Evolutionary conservation across 495 filamentous ascomycete species (phyloP).

Genomic region (Platismatia glauca): DNA sequence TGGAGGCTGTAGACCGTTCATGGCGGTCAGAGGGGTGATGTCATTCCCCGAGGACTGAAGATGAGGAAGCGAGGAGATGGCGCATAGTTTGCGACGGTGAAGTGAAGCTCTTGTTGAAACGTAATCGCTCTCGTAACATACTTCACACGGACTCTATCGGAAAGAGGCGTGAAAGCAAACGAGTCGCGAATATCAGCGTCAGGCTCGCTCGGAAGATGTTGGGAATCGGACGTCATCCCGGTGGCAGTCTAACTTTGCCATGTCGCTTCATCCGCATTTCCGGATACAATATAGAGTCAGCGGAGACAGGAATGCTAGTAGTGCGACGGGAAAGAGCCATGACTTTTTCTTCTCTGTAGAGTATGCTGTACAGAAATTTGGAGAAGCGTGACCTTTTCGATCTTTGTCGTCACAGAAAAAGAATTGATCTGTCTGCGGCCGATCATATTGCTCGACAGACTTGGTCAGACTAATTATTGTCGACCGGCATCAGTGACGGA

Average conservation of each 20-base stretch:
- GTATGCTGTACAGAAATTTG: neutral
- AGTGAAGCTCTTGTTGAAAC: too few relatives aligned
- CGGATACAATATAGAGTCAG: too few relatives aligned
- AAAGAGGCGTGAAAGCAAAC: neutral
- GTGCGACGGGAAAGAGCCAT: too few relatives aligned
- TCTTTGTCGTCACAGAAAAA: neutral
- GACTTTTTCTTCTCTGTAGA: neutral
- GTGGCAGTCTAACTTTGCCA: neutral
- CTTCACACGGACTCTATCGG: neutral
- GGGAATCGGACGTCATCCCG: neutral
- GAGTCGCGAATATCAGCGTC: too few relatives aligned
- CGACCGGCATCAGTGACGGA: too few relatives aligned
- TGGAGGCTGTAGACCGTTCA: neutral
- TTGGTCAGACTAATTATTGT: too few relatives aligned
- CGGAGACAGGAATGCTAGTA: too few relatives aligned
- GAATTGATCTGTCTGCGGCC: too few relatives aligned
- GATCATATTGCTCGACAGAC: too few relatives aligned
- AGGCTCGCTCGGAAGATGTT: neutral
- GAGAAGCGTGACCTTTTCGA: neutral
- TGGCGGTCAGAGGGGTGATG: neutral
- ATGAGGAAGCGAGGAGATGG: neutral
- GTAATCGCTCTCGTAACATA: too few relatives aligned
- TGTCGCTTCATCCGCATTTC: too few relatives aligned
- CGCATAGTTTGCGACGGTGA: too few relatives aligned
- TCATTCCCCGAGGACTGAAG: neutral